These are phyloP conservation scores for Viridothelium virens DNA, from an alignment of 495 filamentous ascomycete genomes.

Conservation along the genomic window DNA sequence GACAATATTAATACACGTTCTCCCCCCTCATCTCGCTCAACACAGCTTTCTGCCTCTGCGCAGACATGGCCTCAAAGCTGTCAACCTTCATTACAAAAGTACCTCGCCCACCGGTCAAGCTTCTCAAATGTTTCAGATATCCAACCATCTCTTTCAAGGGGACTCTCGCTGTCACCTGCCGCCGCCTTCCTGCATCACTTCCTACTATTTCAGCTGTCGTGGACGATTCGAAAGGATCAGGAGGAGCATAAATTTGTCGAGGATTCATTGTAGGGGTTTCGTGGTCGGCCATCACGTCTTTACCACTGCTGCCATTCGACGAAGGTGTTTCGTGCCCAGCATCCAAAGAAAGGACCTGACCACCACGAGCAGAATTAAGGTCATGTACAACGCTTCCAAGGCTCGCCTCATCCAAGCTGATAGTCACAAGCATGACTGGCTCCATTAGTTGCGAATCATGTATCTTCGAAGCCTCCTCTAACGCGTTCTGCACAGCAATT, in stretches of 20 bases:
- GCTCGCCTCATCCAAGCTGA: constrained; percentile 71
- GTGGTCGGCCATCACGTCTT: constrained; percentile 19
- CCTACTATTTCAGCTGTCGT: background rate
- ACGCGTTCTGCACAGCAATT: constrained; percentile 57
- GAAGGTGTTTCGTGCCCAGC: constrained; percentile 44
- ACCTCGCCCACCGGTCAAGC: constrained; percentile 79
- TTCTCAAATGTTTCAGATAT: constrained; percentile 83
- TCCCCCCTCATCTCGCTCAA: constrained; percentile 44
- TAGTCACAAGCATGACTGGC: constrained; percentile 80
- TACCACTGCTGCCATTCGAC: constrained; percentile 26
- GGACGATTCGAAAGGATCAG: constrained; percentile 60
- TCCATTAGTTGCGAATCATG: constrained; percentile 63
- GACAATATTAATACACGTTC: background rate
- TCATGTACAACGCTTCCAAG: constrained; percentile 88
- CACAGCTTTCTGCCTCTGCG: constrained; percentile 52
- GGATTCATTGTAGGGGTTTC: constrained; percentile 50
- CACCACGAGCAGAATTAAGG: constrained; percentile 71
- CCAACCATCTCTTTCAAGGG: constrained; percentile 96
- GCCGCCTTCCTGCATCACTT: constrained; percentile 27
- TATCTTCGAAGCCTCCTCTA: constrained; percentile 47
- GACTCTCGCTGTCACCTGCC: constrained; percentile 71
- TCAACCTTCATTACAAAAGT: constrained; percentile 89
- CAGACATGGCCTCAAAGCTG: constrained; percentile 77
- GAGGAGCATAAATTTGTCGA: constrained; percentile 69
- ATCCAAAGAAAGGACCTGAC: constrained; percentile 73